Evolutionary conservation across 2,329 filamentous ascomycete genomes (phyloP).

Genomic region (Trichophyton schoenleinii): DNA sequence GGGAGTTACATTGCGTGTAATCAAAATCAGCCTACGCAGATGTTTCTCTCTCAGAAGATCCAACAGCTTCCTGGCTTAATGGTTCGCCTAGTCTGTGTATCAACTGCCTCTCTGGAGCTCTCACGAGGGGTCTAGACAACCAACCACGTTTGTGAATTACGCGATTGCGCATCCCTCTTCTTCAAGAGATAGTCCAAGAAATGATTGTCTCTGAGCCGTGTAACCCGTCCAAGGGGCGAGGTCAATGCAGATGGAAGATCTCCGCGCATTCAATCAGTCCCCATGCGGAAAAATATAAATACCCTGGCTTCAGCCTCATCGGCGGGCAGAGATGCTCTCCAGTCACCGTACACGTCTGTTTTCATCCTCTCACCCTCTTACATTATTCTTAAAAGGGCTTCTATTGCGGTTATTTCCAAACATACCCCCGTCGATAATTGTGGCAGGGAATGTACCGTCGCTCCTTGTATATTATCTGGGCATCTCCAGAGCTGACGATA

Average conservation of each 20-base stretch:
- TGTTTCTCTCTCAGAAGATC: neutral
- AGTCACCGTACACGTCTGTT: neutral
- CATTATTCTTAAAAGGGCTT: neutral
- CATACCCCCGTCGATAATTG: neutral
- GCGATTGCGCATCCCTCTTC: neutral
- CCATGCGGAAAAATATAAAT: neutral
- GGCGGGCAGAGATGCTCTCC: neutral
- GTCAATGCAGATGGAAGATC: neutral
- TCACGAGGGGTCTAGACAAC: neutral
- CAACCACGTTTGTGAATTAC: slow-evolving; percentile 1
- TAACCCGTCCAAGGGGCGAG: neutral
- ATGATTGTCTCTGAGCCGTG: neutral
- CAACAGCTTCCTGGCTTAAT: neutral
- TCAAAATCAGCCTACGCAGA: neutral
- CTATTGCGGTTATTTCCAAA: neutral
- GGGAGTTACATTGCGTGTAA: slow-evolving; percentile 1
- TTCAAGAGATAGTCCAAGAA: neutral
- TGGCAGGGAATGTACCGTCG: neutral
- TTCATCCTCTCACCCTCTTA: neutral
- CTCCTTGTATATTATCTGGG: neutral
- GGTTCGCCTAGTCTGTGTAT: slow-evolving; percentile 2
- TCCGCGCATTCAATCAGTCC: neutral
- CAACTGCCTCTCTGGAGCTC: neutral
- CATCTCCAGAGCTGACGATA: neutral
- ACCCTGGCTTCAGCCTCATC: neutral